Conservation (phyloP, 345 rosid genomes). For the Arabidopsis arenosa region DNA sequence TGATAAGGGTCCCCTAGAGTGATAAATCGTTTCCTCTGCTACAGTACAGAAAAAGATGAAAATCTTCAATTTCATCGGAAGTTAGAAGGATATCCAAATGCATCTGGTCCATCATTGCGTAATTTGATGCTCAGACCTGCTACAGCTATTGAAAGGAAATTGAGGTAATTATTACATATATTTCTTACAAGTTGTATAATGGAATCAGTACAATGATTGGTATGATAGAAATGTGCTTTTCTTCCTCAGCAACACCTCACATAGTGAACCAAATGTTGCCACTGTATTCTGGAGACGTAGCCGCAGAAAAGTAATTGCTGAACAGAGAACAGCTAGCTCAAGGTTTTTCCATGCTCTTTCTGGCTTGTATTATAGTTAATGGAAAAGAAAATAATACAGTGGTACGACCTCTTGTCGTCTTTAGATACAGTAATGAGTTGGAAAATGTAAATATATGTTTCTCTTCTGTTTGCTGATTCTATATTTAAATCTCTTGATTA, state of each 20-base stretch:
- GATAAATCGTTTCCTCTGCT: conserved; percentile 34
- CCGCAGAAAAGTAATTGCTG: conserved; percentile 91
- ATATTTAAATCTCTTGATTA: conserved; percentile 5
- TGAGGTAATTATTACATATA: conserved; percentile 56
- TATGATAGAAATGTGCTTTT: conserved; percentile 28
- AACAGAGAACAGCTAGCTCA: conserved; percentile 97
- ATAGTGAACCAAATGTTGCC: conserved; percentile 92
- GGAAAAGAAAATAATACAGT: background rate
- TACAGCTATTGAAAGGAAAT: conserved; percentile 61
- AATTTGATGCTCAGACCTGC: conserved; percentile 67
- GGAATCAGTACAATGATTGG: conserved; percentile 23
- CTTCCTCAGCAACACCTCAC: conserved; percentile 62
- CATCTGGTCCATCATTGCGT: conserved; percentile 64
- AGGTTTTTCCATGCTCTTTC: conserved; percentile 59
- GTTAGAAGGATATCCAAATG: conserved; percentile 70
- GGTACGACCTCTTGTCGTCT: background rate
- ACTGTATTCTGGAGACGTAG: conserved; percentile 87
- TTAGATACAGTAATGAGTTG: conserved; percentile 3
- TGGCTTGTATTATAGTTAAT: conserved; percentile 20
- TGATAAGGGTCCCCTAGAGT: conserved; percentile 35
- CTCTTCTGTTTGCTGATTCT: conserved; percentile 11
- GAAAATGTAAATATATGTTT: background rate
- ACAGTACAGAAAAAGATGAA: conserved; percentile 91
- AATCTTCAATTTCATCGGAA: conserved; percentile 66
- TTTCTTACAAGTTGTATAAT: conserved; percentile 21